Evolutionary conservation across 2,329 filamentous ascomycete genomes (phyloP), one percentile per base, ranked within the genome.

Genomic region (Alternaria arborescens): DNA sequence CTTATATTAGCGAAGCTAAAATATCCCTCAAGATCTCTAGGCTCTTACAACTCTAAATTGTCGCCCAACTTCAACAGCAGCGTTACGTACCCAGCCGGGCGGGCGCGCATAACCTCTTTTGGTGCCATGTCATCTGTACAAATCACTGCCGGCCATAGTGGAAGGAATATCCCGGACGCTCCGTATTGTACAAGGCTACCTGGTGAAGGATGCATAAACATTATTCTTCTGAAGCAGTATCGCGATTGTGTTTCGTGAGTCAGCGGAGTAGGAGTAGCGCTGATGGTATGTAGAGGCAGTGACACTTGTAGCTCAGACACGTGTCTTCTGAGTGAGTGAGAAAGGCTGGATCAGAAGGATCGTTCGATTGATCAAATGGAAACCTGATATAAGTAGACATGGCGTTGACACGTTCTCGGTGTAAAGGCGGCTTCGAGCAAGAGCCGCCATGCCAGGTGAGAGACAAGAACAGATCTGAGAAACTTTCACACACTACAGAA

Each of bases 121-220:
- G 71, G 63, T 0, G 64, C 65, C 41, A 70, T 51, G 3, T 73
- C 60, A 7, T 74, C 66, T 2, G 65, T 61, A 12, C 69, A 71
- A 0, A 73, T 44, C 1, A 74, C 28, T 8, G 61, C 71, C 1
- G 71, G 70, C 64, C 69, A 72, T 32, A 55, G 38, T 2, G 60
- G 59, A 8, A 40, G 28, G 3, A 20, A n/a, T 7, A 52, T 59
- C 8, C 16, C 54, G 1, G 47, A 41, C 5, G 47, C 34, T 34
- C 24, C 57, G n/a, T 67, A 68, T 10, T 65, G 57, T 4, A 69
- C 34, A 3, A 69, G 65, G 1, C 30, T 44, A 2, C 70, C 69
- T 12, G 64, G 60, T 0, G 58, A 36, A 0, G 36, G 28, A 1
- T 26, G 42, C 22, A 42, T 34, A 38, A 40, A 58, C 5, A 16